These are phyloP conservation scores for Globisporangium heterothallicum DNA, from an alignment of 352 stramenopile genomes.

Conservation along the genomic window DNA sequence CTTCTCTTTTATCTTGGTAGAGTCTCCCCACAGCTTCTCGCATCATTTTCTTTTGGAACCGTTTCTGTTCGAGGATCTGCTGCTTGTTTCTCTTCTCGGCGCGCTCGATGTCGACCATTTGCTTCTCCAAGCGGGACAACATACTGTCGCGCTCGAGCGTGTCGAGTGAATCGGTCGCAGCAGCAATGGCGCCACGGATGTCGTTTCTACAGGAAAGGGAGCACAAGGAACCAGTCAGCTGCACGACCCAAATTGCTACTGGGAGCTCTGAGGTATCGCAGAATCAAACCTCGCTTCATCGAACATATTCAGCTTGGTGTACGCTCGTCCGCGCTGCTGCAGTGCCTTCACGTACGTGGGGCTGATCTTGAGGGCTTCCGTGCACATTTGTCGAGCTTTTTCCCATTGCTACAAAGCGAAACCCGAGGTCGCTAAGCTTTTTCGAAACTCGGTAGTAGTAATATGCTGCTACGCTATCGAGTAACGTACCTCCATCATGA, in stretches of 20 bases:
- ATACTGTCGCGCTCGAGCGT: slow-evolving; percentile 6
- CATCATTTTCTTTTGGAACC: slow-evolving; percentile 81
- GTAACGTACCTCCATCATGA: slow-evolving; percentile 52
- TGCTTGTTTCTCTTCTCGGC: slow-evolving; percentile 38
- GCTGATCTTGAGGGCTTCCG: slow-evolving; percentile 48
- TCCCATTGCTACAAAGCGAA: slow-evolving; percentile 49
- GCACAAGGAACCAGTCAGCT: too few species aligned
- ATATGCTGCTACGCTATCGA: background rate
- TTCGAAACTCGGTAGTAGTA: slow-evolving; percentile 1
- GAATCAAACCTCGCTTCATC: slow-evolving; percentile 44
- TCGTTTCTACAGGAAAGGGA: slow-evolving; percentile 23
- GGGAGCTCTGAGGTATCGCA: background rate
- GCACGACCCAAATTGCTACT: too few species aligned
- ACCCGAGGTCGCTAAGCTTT: too few species aligned
- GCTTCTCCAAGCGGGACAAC: slow-evolving; percentile 31
- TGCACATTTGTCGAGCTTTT: slow-evolving; percentile 55
- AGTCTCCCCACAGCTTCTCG: slow-evolving; percentile 53
- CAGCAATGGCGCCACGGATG: slow-evolving; percentile 27
- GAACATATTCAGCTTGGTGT: slow-evolving; percentile 41
- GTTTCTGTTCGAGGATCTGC: slow-evolving; percentile 28
- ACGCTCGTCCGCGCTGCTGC: slow-evolving; percentile 59
- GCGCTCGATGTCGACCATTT: slow-evolving; percentile 45
- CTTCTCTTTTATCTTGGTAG: slow-evolving; percentile 63
- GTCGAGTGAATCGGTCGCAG: slow-evolving; percentile 4
- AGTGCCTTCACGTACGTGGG: slow-evolving; percentile 43